Percentiles rank a stretch among this genome's conserved stretches.
Evolutionary conservation across 2,329 filamentous ascomycete genomes (phyloP).

Genomic region (Fusarium circinatum): DNA sequence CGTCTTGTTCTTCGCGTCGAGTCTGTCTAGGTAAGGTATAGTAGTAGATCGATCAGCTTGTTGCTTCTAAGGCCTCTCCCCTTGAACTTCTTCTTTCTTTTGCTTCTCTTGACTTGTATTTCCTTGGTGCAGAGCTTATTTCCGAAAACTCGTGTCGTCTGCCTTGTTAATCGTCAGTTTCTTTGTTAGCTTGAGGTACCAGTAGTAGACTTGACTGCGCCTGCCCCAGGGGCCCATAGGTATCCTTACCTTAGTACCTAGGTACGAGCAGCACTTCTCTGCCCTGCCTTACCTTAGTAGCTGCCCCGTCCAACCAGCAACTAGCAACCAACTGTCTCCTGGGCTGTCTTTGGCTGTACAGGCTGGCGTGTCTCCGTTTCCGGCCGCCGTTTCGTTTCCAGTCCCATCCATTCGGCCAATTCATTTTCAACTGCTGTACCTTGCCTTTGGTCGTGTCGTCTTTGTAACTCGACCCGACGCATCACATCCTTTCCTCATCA

Average conservation of each 20-base stretch:
- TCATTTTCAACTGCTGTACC: conserved; percentile 21
- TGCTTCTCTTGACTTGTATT: neutral
- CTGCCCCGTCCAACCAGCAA: conserved; percentile 16
- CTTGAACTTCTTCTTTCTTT: neutral
- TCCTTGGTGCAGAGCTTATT: neutral
- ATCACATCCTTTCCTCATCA: conserved; percentile 21
- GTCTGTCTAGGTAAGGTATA: neutral
- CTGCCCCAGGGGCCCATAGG: neutral
- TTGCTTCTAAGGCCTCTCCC: neutral
- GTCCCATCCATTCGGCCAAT: conserved; percentile 5
- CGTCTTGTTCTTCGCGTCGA: neutral
- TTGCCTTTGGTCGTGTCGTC: neutral
- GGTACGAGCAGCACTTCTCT: conserved; percentile 3
- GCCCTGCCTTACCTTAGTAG: neutral
- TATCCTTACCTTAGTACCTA: neutral
- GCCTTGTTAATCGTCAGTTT: neutral
- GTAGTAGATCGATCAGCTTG: neutral
- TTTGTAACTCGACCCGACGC: conserved; percentile 28
- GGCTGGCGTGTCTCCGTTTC: conserved; percentile 21
- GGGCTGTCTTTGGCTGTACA: conserved; percentile 5
- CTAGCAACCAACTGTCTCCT: conserved; percentile 13
- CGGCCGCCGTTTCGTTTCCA: conserved; percentile 29
- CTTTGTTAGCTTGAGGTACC: neutral
- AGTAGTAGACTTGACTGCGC: neutral
- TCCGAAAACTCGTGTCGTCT: conserved; percentile 6